Percentiles rank a stretch among this genome's conserved stretches.
Conservation (phyloP, 306 rosid species). For the Vigna angularis region DNA sequence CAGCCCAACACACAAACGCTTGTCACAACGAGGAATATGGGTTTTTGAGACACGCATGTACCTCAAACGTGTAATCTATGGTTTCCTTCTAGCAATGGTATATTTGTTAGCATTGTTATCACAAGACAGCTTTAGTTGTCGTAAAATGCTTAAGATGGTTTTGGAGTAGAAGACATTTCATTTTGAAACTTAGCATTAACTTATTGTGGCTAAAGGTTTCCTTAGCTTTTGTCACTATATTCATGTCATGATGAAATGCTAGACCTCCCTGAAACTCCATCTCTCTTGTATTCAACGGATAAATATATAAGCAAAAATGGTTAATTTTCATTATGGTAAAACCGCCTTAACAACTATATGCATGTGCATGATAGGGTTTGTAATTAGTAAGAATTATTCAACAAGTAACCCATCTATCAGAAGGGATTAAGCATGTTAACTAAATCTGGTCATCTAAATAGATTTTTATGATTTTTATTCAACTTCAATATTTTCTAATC, state of each 20-base stretch:
- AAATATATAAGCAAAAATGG: neutral
- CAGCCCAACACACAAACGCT: neutral
- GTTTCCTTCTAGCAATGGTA: slow-evolving; percentile 16
- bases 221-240: neutral
- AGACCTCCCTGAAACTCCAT: slow-evolving; percentile 27
- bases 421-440: neutral
- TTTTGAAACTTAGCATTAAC: slow-evolving; percentile 38
- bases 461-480: no score
- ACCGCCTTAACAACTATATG: neutral
- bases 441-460: neutral
- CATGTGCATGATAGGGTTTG: neutral
- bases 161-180: slow-evolving; percentile 48
- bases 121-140: slow-evolving; percentile 5
- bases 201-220: slow-evolving; percentile 32
- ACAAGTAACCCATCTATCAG: neutral
- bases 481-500: neutral
- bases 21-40: slow-evolving; percentile 8
- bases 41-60: neutral
- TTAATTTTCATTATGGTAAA: slow-evolving; percentile 7
- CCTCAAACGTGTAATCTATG: slow-evolving; percentile 34
- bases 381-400: neutral
- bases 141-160: slow-evolving; percentile 36
- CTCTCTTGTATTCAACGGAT: neutral
- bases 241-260: slow-evolving; percentile 40
- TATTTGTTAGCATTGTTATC: neutral